Evolutionary conservation across 1,284 basidiomycete genomes (phyloP).

Genomic region (Ceratobasidium sp.): DNA sequence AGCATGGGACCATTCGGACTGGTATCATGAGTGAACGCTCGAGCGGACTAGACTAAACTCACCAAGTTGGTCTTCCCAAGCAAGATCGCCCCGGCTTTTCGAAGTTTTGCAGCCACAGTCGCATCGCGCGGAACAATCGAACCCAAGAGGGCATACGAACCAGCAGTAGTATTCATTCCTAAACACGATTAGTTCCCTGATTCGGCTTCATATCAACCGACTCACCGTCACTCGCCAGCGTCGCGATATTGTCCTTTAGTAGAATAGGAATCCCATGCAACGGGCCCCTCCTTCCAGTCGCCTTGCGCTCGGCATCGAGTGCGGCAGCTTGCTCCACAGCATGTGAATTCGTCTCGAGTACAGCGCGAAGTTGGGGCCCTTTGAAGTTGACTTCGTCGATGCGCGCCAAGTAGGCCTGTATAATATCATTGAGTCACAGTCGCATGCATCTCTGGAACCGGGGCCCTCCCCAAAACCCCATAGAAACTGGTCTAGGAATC

Average conservation of each 20-base stretch:
- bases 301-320: slow-evolving; percentile 43
- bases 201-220: too few relatives aligned
- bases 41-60: too few relatives aligned
- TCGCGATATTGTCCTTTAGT: slow-evolving; percentile 48
- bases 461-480: too few relatives aligned
- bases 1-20: slow-evolving; percentile 66
- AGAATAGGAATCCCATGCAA: slow-evolving; percentile 47
- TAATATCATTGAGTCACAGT: not conserved
- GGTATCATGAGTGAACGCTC: too few relatives aligned
- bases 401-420: slow-evolving; percentile 45
- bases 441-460: too few relatives aligned
- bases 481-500: too few relatives aligned
- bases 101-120: slow-evolving; percentile 63
- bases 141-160: slow-evolving; percentile 62
- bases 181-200: not conserved
- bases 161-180: slow-evolving; percentile 46
- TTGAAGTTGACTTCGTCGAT: slow-evolving; percentile 46
- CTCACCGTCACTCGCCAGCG: slow-evolving; percentile 33
- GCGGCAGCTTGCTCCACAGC: slow-evolving; percentile 39
- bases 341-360: slow-evolving; percentile 45
- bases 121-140: slow-evolving; percentile 69
- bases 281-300: slow-evolving; percentile 37
- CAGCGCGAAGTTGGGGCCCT: slow-evolving; percentile 42
- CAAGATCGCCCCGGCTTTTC: slow-evolving; percentile 68
- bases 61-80: slow-evolving; percentile 63